These are phyloP conservation scores for Boletus pseudo-olivaceus DNA, from an alignment of 768 basidiomycete species.

Conservation along the genomic window DNA sequence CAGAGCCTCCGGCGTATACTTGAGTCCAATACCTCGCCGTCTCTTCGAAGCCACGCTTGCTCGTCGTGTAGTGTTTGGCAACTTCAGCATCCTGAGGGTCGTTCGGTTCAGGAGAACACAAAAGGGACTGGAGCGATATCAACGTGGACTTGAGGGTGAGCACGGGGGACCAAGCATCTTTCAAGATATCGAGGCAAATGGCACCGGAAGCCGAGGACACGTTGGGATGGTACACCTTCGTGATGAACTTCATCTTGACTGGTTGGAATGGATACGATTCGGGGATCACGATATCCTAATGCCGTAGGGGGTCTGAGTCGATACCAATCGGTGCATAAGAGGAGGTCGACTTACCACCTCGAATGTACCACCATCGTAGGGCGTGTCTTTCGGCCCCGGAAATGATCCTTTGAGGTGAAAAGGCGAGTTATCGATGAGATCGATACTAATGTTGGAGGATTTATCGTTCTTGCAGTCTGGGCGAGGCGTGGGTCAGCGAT, in stretches of 20 bases:
- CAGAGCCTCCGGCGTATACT: constrained; percentile 80
- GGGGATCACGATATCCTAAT: constrained; percentile 88
- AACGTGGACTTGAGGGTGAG: constrained; percentile 94
- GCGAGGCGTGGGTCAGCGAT: constrained; percentile 9
- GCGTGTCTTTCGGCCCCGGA: constrained; percentile 87
- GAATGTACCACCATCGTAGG: constrained; percentile 88
- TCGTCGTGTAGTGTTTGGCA: constrained; percentile 93
- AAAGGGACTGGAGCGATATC: constrained; percentile 88
- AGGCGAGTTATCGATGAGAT: constrained; percentile 83
- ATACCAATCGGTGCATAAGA: background rate
- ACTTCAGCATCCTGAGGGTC: constrained; percentile 99
- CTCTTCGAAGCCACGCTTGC: constrained; percentile 81
- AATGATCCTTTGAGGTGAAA: constrained; percentile 93
- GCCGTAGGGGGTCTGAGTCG: background rate
- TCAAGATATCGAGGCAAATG: constrained; percentile 84
- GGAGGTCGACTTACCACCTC: constrained; percentile 67
- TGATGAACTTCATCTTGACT: constrained; percentile 98
- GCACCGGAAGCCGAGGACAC: constrained; percentile 91
- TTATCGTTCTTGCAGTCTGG: constrained; percentile 95
- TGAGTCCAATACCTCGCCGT: constrained; percentile 95
- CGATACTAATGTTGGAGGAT: constrained; percentile 80
- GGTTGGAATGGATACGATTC: constrained; percentile 91
- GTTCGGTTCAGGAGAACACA: constrained; percentile 92
- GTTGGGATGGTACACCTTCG: constrained; percentile 95
- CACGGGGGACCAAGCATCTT: constrained; percentile 94